Conservation (phyloP, 768 basidiomycete species). For the Mrakia frigida region DNA sequence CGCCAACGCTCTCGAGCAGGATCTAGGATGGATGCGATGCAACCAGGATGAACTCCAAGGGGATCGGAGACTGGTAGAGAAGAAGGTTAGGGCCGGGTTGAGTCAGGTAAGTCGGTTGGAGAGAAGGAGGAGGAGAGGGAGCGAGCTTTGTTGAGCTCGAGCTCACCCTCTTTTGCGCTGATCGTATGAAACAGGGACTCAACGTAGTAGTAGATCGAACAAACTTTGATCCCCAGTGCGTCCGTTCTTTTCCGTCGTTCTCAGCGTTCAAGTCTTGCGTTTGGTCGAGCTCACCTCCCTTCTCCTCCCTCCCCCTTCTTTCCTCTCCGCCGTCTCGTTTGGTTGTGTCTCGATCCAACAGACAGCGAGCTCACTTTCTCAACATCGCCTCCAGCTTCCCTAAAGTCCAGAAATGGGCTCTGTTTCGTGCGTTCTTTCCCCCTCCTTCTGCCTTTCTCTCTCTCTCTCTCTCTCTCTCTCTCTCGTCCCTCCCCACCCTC, state of each 20-base stretch:
- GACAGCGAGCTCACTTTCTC: slow-evolving; percentile 28
- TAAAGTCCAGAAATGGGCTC: slow-evolving; percentile 8
- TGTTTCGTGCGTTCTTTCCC: slow-evolving; percentile 18
- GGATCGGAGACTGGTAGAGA: slow-evolving; percentile 27
- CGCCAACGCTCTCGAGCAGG: neutral
- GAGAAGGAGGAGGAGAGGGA: too few species aligned
- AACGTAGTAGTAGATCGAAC: slow-evolving; percentile 31
- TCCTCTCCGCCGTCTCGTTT: neutral
- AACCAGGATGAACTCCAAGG: slow-evolving; percentile 32
- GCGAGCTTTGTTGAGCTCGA: neutral
- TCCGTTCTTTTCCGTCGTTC: neutral
- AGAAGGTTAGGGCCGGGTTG: slow-evolving; percentile 13
- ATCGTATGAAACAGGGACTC: neutral
- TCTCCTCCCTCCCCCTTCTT: neutral
- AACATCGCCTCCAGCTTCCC: slow-evolving; percentile 10
- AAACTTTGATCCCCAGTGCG: slow-evolving; percentile 26
- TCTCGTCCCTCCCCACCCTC: neutral
- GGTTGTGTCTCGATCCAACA: neutral
- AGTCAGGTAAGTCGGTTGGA: slow-evolving; percentile 15
- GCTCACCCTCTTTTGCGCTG: neutral
- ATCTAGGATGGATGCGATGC: slow-evolving; percentile 21
- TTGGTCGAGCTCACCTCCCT: neutral
- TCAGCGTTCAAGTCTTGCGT: neutral
- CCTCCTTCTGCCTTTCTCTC: neutral
- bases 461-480: neutral